Evolutionary conservation across 2,329 filamentous ascomycete genomes (phyloP), one percentile per base, ranked within the genome.

Genomic region (Botrytis medusae): DNA sequence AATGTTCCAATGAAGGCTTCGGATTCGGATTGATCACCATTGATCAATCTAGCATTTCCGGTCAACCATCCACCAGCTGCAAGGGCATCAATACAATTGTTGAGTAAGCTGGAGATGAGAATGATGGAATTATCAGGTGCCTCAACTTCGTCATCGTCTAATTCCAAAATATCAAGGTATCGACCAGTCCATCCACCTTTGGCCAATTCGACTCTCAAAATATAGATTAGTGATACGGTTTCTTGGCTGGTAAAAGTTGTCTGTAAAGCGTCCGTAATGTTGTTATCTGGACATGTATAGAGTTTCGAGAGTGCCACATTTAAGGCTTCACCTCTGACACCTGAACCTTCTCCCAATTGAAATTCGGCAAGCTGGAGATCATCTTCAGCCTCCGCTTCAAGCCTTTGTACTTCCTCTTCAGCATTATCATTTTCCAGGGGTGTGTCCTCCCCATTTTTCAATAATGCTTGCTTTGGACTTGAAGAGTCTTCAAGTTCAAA

Each of bases 151-250:
- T 86, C 85, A n/a, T 83, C 82, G 37, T 84, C 82, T 22, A 82
- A 78, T 57, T 87, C 85, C 44, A 85, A 83, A 69, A 84, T 82
- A 25, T 87, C 91, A 54, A 92, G 83, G 81, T 94, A 94, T 34
- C 88, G 86, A 29, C 89, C 88, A 0, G 91, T 93, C 93, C 93
- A 95, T 46, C 91, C 90, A 73, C 92, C 92, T 76, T 90, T 89
- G 69, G 90, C 88, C 63, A 95, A 86, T 82, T 95, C 92, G 76
- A 91, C 86, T 72, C 92, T 89, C 44, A 95, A 85, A 9, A 94
- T 85, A 76, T 92, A 88, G 77, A 95, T 91, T 71, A 95, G 86
- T 51, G 90, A 90, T 18, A 93, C 84, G 37, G 92, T 88, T 77
- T 95, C 91, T 75, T 91, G 87, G 4, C 89, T 90, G 65, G 87